Conservation (phyloP, 2,329 filamentous ascomycete species). For the Penicillium aurantiogriseum region DNA sequence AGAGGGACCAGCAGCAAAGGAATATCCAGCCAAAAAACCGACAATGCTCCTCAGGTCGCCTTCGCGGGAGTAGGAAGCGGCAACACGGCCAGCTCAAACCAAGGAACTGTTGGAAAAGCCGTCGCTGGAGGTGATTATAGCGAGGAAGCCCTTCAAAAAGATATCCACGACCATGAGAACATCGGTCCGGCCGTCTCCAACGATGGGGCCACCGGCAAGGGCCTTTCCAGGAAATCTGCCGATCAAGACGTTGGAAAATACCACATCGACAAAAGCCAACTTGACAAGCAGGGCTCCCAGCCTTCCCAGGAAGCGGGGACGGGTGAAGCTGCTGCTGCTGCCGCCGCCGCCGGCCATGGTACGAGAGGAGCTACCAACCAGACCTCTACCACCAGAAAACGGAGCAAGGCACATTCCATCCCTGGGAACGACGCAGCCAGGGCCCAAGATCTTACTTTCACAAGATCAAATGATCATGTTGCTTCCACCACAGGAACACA, state of each 20-base stretch:
- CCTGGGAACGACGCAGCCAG: background rate
- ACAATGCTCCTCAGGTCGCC: background rate
- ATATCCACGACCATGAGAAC: conserved; percentile 14
- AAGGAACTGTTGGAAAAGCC: background rate
- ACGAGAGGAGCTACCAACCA: conserved; percentile 3
- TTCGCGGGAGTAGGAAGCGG: background rate
- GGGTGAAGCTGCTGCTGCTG: background rate
- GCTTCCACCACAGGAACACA: background rate
- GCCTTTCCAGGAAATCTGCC: background rate
- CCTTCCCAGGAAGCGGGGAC: conserved; percentile 4
- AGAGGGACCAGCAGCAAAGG: conserved; percentile 8
- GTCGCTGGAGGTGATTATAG: background rate
- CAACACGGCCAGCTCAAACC: background rate
- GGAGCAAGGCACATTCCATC: background rate
- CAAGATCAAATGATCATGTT: background rate
- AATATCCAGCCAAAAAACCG: background rate
- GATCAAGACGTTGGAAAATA: conserved; percentile 1
- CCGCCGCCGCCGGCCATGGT: background rate
- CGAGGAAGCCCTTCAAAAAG: conserved; percentile 7
- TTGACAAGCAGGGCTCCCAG: background rate
- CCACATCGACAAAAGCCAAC: conserved; percentile 1
- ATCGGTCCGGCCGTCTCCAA: conserved; percentile 16
- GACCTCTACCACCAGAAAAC: background rate
- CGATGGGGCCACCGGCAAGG: background rate
- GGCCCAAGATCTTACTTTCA: background rate